Percentiles rank a stretch among this genome's conserved stretches.
phyloP scores from a whole-genome alignment of 768 basidiomycete genomes.

The Podaxis carcinomalis region DNA sequence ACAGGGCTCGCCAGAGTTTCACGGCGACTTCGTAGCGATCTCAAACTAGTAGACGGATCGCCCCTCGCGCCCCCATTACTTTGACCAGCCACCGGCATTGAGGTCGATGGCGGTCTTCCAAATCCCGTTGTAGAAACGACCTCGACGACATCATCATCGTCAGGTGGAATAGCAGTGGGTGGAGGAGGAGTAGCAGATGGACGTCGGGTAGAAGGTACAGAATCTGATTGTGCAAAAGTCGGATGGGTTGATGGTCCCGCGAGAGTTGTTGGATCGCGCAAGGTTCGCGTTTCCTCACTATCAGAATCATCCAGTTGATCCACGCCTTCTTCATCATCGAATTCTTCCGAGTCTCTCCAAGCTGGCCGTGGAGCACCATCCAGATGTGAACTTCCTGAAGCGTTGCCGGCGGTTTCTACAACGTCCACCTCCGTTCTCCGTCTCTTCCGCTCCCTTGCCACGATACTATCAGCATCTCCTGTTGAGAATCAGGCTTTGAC shows the following conservation, averaged over 20 bases:
- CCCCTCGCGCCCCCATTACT: not conserved
- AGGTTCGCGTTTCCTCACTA: not conserved
- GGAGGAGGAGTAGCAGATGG: constrained; percentile 2
- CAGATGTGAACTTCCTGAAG: not conserved
- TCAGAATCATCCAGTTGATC: constrained; percentile 4
- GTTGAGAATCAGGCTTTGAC: not conserved
- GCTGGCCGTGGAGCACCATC: not conserved
- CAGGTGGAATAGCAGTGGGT: not conserved
- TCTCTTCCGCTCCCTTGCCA: constrained; percentile 18
- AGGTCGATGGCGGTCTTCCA: not conserved
- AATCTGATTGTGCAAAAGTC: not conserved
- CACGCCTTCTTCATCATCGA: constrained; percentile 1
- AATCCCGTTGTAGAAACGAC: not conserved
- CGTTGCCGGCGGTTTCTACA: not conserved
- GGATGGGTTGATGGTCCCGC: not conserved
- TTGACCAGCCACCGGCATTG: not conserved
- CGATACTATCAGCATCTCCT: not conserved
- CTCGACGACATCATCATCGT: not conserved
- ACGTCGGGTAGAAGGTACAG: not conserved
- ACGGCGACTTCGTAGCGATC: not conserved
- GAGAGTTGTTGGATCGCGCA: not conserved
- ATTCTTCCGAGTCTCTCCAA: constrained; percentile 1
- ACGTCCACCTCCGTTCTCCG: constrained; percentile 9
- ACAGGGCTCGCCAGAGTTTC: not conserved
- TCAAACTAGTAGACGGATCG: not conserved